Evolutionary conservation across 2,329 filamentous ascomycete genomes (phyloP).

Genomic region (Proliferodiscus dingleyae): DNA sequence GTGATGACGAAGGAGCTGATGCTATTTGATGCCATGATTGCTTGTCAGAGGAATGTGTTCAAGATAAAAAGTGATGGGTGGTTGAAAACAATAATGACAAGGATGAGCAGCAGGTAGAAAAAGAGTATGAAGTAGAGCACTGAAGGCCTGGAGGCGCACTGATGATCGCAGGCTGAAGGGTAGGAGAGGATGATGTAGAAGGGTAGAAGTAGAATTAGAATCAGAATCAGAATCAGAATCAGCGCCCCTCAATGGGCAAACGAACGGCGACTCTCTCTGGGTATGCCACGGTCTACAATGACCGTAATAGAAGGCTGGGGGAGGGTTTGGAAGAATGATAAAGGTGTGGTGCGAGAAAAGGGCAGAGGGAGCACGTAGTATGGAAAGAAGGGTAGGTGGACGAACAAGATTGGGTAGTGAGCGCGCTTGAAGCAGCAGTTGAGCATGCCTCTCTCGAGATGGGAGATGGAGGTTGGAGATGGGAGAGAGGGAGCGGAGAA

Average conservation of each 20-base stretch:
- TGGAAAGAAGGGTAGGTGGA: constrained; percentile 27
- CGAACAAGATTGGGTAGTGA: constrained; percentile 30
- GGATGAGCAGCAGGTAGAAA: too few relatives aligned
- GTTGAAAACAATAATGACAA: too few relatives aligned
- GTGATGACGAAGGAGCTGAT: constrained; percentile 24
- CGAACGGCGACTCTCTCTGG: constrained; percentile 11
- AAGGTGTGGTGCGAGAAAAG: constrained; percentile 6
- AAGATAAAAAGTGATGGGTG: too few relatives aligned
- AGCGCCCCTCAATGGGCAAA: constrained; percentile 20
- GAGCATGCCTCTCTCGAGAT: constrained; percentile 17
- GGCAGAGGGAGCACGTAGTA: constrained; percentile 15
- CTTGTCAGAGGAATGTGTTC: constrained; percentile 33
- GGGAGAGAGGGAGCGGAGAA: too few relatives aligned
- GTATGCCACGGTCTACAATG: neutral
- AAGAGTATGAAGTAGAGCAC: too few relatives aligned
- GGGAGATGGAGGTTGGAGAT: constrained; percentile 5
- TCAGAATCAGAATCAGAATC: constrained; percentile 14
- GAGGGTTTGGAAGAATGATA: neutral
- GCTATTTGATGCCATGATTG: constrained; percentile 36
- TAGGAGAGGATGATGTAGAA: constrained; percentile 7
- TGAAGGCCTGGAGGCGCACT: constrained; percentile 8
- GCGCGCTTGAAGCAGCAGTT: constrained; percentile 10
- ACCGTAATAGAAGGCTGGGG: constrained; percentile 1
- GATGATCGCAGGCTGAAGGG: constrained; percentile 4
- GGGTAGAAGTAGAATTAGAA: constrained; percentile 15